Percentiles rank a stretch among this genome's conserved stretches.
Conservation (phyloP, 495 filamentous ascomycete species). For the Neurospora intermedia region DNA sequence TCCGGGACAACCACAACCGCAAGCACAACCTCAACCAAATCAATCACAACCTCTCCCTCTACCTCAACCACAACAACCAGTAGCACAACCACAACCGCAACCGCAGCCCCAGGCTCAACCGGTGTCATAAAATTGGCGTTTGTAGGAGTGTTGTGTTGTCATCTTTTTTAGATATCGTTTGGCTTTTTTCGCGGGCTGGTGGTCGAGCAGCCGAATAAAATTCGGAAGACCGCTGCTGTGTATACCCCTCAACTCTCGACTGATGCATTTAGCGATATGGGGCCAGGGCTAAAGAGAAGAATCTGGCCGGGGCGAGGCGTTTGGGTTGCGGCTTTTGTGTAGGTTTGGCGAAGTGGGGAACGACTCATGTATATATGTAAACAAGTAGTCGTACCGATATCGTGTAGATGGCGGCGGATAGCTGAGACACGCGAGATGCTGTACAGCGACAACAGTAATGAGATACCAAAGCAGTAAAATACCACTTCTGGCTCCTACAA, state of each 20-base stretch:
- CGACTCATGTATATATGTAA: slow-evolving; percentile 15
- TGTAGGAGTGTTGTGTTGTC: background rate
- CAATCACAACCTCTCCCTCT: background rate
- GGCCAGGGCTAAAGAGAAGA: slow-evolving; percentile 9
- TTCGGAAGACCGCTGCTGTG: slow-evolving; percentile 6
- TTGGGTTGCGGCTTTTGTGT: slow-evolving; percentile 19
- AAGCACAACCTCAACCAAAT: slow-evolving; percentile 14
- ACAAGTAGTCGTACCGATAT: background rate
- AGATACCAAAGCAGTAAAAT: background rate
- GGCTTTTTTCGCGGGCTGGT: background rate
- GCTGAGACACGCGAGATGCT: background rate
- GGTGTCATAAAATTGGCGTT: slow-evolving; percentile 1
- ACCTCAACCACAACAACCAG: slow-evolving; percentile 1
- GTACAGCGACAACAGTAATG: background rate
- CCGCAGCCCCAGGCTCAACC: slow-evolving; percentile 4
- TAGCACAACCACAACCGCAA: slow-evolving; percentile 1
- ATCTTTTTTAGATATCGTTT: background rate
- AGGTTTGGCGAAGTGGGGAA: slow-evolving; percentile 7
- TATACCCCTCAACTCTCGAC: slow-evolving; percentile 20
- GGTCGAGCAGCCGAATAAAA: slow-evolving; percentile 1
- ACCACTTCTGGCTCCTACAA: background rate
- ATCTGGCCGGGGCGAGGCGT: slow-evolving; percentile 18
- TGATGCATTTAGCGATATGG: slow-evolving; percentile 24
- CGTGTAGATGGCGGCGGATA: background rate
- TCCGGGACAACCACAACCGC: slow-evolving; percentile 2